Base-by-base conservation (phyloP, 2,329 filamentous ascomycete genomes). In the Penicillium sp. region DNA sequence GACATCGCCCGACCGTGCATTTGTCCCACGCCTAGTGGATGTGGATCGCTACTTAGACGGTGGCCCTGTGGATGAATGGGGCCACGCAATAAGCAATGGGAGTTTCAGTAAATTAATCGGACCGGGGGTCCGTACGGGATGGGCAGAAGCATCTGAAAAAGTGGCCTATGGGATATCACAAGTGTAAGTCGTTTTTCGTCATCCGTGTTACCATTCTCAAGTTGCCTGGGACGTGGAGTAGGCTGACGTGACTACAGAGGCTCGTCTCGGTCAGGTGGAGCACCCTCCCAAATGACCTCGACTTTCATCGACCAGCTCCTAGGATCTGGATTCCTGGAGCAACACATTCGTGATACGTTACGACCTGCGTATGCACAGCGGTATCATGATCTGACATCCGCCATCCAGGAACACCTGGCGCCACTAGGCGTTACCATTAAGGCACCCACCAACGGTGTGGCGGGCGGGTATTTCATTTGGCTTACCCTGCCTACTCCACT, bases 401-500 rank as follows among this genome's bases (percentile, higher is more conserved):
- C 88, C 0, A 83, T 95, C 25, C 70, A 81, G 37, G 70, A 80
- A 50, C 72, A 88, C 48, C 78, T 96, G 1, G 69, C 81, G 0
- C 88, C 89, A 1, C 76, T 90, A 0, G 89, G 88, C 1, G 83
- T 90, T 0, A 70, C 63, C 10, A 11, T 42, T 23, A 19, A 23
- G 39, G 19, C 39, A 13, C 39, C 39, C 4, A 23, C 19, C 19
- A 42, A 42, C 19, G 39, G 39, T 3, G 72, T 88, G 3, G 88
- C 88, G 29, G 92, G 92, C 0, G 92, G 92, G 0, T 96, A 93
- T 71, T 96, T 96, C 72, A 78, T 96, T 48, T 96, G 92, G 92
- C 74, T 96, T 26, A 81, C 80, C 1, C 73, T 96, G 4, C 87
- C 88, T 0, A 61, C 72, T 61, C 54, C 69, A 45, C 75, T 88